Evolutionary conservation across 2,329 filamentous ascomycete species (phyloP), one percentile per base, ranked within the genome.

Genomic region (Malbranchea cinnamomea): DNA sequence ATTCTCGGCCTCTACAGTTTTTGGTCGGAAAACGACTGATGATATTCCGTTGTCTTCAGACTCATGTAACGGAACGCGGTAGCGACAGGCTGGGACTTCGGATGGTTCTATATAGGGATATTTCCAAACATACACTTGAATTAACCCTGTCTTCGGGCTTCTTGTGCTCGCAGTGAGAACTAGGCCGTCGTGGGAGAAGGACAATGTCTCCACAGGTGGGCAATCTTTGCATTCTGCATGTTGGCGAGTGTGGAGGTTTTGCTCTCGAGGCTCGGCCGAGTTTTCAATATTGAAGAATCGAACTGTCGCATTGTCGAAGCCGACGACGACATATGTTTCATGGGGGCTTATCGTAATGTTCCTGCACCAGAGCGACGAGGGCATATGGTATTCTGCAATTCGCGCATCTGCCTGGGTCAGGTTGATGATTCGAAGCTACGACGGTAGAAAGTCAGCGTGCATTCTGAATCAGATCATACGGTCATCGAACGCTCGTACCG

Each of bases 31-130:
- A n/a, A 56, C 42, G 2, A 50, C 53, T 0, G 53, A 44, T 0
- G 55, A 52, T 2, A 58, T 38, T 1, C 56, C 56, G 23, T 54
- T 53, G 31, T 59, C 56, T 38, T 60, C 56, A 0, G 52, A 57
- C 32, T 60, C 54, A 26, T 59, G 54, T 6, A 58, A 31, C 0
- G 53, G 52, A 2, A 60, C 53, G 10, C 46, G 40, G 30, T 58
- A 59, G 23, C 54, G 45, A 33, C 54, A 60, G 3, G 44, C 27
- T 4, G 38, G 26, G 2, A 58, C 38, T 33, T 60, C 56, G 13
- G 50, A 45, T 26, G 53, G 54, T 6, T 38, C 41, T 6, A 47
- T 32, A 23, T 56, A 58, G 1, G 55, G 56, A 28, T 54, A 57
- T 4, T 47, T 42, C 53, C 54, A 59, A 2, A 40, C 39, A 25